Conservation (phyloP, 306 rosid species). For the Acmispon strigosus region DNA sequence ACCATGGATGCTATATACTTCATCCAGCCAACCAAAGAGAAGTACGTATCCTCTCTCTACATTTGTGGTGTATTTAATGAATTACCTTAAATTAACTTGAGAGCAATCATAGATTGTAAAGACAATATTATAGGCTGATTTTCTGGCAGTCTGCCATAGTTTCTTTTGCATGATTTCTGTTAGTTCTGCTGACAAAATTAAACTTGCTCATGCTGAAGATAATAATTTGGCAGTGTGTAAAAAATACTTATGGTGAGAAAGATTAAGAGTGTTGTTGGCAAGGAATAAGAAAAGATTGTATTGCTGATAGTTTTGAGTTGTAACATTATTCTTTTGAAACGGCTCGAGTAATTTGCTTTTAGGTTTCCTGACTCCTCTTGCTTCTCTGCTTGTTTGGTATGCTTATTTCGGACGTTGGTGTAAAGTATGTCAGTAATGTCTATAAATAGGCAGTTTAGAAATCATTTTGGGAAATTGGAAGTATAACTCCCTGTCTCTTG, state of each 20-base stretch:
- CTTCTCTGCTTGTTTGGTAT: constrained; percentile 8
- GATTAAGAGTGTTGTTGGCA: neutral
- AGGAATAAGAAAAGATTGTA: neutral
- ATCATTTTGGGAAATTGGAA: constrained; percentile 1
- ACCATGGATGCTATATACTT: constrained; percentile 98
- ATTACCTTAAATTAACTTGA: constrained; percentile 8
- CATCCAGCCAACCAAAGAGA: constrained; percentile 84
- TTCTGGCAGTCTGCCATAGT: constrained; percentile 11
- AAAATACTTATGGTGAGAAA: neutral
- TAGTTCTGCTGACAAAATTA: constrained; percentile 1
- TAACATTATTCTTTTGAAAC: constrained; percentile 1
- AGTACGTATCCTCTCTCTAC: constrained; percentile 39
- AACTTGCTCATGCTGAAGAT: neutral
- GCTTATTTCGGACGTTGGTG: neutral
- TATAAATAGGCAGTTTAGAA: neutral
- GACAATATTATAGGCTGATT: neutral
- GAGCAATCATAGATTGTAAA: neutral
- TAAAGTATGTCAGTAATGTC: neutral
- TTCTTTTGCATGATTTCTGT: constrained; percentile 13
- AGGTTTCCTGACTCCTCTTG: neutral
- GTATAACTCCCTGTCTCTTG: neutral
- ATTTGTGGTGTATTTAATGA: constrained; percentile 1
- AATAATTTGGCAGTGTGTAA: neutral
- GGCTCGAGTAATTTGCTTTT: neutral
- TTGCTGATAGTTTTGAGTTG: constrained; percentile 6